Conservation (phyloP, 768 basidiomycete genomes). For the Rhizopogon vesiculosus region DNA sequence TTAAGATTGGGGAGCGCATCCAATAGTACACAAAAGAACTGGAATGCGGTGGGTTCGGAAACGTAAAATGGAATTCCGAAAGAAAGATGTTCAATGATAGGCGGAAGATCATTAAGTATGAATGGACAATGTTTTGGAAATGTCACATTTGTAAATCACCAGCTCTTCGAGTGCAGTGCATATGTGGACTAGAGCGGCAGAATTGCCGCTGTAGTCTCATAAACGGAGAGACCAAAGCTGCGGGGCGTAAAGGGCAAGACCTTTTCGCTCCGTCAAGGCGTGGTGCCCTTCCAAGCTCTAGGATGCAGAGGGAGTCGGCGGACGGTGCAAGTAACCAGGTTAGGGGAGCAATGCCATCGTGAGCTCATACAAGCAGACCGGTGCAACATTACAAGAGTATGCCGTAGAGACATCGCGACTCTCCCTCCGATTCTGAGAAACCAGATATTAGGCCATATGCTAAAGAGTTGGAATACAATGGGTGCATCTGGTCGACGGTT, state of each 20-base stretch:
- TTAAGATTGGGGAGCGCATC: constrained; percentile 29
- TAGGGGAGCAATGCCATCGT: no score
- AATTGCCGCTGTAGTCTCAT: constrained; percentile 27
- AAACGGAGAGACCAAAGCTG: constrained; percentile 40
- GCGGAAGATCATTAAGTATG: constrained; percentile 24
- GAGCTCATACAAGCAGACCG: no score
- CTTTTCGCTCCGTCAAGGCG: constrained; percentile 8
- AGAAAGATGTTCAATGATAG: constrained; percentile 30
- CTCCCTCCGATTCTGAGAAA: no score
- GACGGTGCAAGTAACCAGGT: constrained; percentile 37
- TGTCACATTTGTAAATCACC: constrained; percentile 26
- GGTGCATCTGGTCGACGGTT: no score
- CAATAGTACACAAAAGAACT: constrained; percentile 26
- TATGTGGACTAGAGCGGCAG: constrained; percentile 27
- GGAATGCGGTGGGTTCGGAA: constrained; percentile 14
- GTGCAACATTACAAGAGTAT: no score
- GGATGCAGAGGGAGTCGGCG: constrained; percentile 29
- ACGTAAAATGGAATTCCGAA: constrained; percentile 22
- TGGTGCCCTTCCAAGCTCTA: constrained; percentile 31
- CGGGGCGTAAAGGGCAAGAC: constrained; percentile 25
- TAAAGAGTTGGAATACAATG: no score
- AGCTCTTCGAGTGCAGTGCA: constrained; percentile 39
- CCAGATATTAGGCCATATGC: no score
- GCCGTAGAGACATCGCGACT: no score
- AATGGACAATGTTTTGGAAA: constrained; percentile 28